Evolutionary conservation across 345 rosid species (phyloP), one percentile per base, ranked within the genome.

Genomic region (Lagerstroemia speciosa): DNA sequence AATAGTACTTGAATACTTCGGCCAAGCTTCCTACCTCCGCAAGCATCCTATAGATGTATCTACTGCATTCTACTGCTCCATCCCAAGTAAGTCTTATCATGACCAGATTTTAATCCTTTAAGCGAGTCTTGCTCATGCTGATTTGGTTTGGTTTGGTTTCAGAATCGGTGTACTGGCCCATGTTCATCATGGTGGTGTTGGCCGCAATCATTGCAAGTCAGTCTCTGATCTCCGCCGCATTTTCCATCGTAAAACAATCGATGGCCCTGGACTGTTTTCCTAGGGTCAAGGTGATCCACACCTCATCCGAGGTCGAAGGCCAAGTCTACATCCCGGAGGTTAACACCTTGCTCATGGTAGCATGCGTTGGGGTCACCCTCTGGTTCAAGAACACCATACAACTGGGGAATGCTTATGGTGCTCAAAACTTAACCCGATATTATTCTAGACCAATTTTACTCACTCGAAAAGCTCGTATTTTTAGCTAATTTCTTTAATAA

Each of bases 321-420:
- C 79, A 80, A 34, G 60, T 80, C 37, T 80, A 77, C 70, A 68
- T 78, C 9, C 81, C 81, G 19, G 77, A 78, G 71, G 24, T 80
- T 31, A 75, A 80, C 65, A 40, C 70, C 32, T 30, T 78, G 31
- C 74, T 80, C 31, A 80, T 78, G 84, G 8, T 77, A 24, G 77
- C 77, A 27, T 80, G 79, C 65, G 69, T 75, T 1, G 75, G 71
- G 1, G 79, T 80, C 62, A 78, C 81, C 30, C 72, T 78, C 64
- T 71, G 75, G 55, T 75, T 80, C 71, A 67, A 78, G 67, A 73
- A 46, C 72, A 78, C 81, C 15, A 3, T 67, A 27, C 48, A 62
- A 15, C 67, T 78, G 19, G 75, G 79, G 67, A 78, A 80, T 71
- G 84, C 84, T 14, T 80, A 77, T 37, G 84, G 81, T 75, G 75